Conservation (phyloP, 805 yeast genomes). For the Lipomyces yamadae region DNA sequence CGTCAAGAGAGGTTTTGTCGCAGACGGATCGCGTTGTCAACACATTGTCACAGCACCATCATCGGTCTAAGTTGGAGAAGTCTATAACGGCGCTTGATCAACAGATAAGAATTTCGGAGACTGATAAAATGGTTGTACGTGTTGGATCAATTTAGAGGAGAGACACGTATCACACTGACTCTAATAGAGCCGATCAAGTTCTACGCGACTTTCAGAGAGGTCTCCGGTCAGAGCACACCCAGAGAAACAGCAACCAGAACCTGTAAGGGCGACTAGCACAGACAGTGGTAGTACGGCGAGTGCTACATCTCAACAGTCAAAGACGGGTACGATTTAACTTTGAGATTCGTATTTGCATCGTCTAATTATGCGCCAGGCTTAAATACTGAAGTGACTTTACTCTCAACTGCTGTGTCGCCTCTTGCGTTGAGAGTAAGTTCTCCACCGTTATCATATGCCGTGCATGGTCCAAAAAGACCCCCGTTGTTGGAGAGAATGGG, state of each 20-base stretch:
- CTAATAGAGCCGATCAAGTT: conserved; percentile 11
- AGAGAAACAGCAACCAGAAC: conserved; percentile 2
- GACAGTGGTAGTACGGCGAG: neutral
- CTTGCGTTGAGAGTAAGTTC: conserved; percentile 21
- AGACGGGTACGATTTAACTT: neutral
- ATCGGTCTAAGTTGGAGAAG: neutral
- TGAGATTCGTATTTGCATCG: neutral
- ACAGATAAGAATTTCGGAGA: neutral
- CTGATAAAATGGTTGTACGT: neutral
- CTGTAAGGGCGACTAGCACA: neutral
- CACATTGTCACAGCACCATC: conserved; percentile 10
- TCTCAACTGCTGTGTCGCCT: conserved; percentile 22
- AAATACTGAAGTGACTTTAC: conserved; percentile 28
- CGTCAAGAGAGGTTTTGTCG: conserved; percentile 22
- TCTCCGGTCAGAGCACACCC: conserved; percentile 20
- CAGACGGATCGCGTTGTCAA: conserved; percentile 30
- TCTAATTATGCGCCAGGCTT: conserved; percentile 12
- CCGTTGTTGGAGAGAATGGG: conserved; percentile 42
- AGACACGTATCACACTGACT: neutral
- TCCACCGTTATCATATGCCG: conserved; percentile 29
- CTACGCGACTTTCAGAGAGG: conserved; percentile 15
- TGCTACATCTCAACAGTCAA: neutral
- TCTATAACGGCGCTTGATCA: neutral
- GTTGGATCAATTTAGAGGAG: neutral
- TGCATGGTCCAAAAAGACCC: conserved; percentile 15